Evolutionary conservation across 2,329 filamentous ascomycete species (phyloP), one percentile per base, ranked within the genome.

Genomic region (Phoma sp.): DNA sequence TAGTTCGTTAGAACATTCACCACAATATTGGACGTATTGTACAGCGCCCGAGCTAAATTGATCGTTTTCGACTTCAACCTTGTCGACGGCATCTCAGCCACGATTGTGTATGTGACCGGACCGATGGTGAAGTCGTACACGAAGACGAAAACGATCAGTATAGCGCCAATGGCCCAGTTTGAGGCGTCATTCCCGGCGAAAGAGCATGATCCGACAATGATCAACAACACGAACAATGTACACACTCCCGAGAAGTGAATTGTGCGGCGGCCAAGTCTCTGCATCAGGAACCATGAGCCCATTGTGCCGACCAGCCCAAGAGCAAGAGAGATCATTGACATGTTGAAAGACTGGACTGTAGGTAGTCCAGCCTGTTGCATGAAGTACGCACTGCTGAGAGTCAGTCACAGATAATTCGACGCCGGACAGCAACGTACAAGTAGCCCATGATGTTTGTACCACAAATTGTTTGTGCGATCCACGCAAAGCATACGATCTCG

Each of bases 31-130:
- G 91, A 89, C 30, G 93, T 79, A 65, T 93, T 92, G 79, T 78
- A 81, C 10, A 91, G 77, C 55, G 90, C 89, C 47, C 92, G 86
- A 1, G 89, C 91, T 3, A 96, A 82, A 1, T 93, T 91, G 37
- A 96, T 89, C 0, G 92, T 96, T 80, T 96, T 96, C 76, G 93
- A 90, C 71, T 93, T 89, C 36, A 96, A 81, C 4, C 91, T 84
- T 9, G 89, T 86, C 0, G 90, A 91, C 0, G 90, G 91, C 41
- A 96, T 77, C 73, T 96, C 92, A 1, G 89, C 84, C 3, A 96
- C 91, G 10, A 96, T 84, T 0, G 90, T 93, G 77, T 96, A 96
- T 69, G 89, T 91, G 5, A 96, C 90, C 0, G 92, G 93, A 14
- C 92, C 92, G 39, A 96, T 91, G 0, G 90, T 90, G 44, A 93